phyloP scores from a whole-genome alignment of 1,139 yeast genomes.

The Magnusiomyces paraingens region DNA sequence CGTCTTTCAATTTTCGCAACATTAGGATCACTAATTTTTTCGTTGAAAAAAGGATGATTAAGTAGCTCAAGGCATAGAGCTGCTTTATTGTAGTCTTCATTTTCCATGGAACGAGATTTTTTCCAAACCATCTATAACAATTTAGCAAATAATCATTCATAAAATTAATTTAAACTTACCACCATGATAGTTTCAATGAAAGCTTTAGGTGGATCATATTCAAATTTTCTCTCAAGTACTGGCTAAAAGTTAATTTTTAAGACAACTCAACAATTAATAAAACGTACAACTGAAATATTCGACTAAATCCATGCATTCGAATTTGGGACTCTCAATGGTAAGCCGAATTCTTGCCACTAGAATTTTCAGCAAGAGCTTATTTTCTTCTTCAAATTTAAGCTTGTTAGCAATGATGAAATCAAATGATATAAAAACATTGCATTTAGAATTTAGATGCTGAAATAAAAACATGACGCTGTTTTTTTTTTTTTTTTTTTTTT shows the following conservation, averaged over 20 bases:
- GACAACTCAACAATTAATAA: background rate
- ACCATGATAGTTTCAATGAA: conserved; percentile 13
- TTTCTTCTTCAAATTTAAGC: conserved; percentile 11
- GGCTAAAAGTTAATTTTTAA: background rate
- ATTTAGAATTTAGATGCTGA: conserved; percentile 13
- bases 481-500: background rate
- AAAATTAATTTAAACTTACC: conserved; percentile 7
- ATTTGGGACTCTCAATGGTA: conserved; percentile 5
- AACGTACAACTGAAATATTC: conserved; percentile 15
- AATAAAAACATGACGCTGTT: conserved; percentile 15
- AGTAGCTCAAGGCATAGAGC: conserved; percentile 13
- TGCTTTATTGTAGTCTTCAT: conserved; percentile 1
- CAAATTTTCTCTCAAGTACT: conserved; percentile 14
- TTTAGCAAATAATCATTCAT: background rate
- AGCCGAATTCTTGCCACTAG: conserved; percentile 14
- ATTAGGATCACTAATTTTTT: background rate
- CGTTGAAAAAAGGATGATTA: conserved; percentile 1
- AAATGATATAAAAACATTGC: conserved; percentile 14
- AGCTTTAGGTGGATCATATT: conserved; percentile 5
- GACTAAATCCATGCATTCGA: conserved; percentile 6
- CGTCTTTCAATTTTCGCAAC: conserved; percentile 5
- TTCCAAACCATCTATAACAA: conserved; percentile 14
- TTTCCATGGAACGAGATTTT: conserved; percentile 7
- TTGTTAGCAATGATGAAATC: conserved; percentile 16
- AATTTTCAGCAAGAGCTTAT: conserved; percentile 6